These are phyloP conservation scores for Arthroderma sp. DNA, from an alignment of 2,329 filamentous ascomycete genomes.

Conservation along the genomic window DNA sequence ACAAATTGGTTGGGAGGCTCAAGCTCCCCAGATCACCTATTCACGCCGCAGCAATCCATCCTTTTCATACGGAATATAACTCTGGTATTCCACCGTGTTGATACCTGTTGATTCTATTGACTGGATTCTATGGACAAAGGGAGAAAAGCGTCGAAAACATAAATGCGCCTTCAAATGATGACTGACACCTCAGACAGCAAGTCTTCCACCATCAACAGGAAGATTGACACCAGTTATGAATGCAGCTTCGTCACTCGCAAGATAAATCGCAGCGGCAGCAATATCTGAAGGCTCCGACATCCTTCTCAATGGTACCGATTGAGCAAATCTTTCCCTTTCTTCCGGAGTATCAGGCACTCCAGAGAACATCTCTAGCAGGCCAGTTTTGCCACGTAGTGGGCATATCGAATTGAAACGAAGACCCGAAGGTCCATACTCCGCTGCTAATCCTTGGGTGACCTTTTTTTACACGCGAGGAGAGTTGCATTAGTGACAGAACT, in stretches of 20 bases:
- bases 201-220: constrained; percentile 46
- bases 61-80: too few species aligned
- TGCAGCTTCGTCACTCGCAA: constrained; percentile 56
- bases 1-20: too few species aligned
- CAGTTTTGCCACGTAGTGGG: constrained; percentile 11
- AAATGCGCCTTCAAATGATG: too few species aligned
- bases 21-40: too few species aligned
- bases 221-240: constrained; percentile 61
- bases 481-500: not conserved
- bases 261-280: constrained; percentile 55
- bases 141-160: too few species aligned
- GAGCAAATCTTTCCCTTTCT: constrained; percentile 3
- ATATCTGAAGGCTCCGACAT: constrained; percentile 43
- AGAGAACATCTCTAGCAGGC: constrained; percentile 7
- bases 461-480: constrained; percentile 1
- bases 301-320: constrained; percentile 14
- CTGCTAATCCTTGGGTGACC: constrained; percentile 8
- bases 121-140: too few species aligned
- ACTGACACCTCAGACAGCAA: constrained; percentile 2
- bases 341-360: constrained; percentile 7
- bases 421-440: constrained; percentile 8
- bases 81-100: too few species aligned
- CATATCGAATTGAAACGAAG: constrained; percentile 12
- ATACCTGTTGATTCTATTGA: too few species aligned
- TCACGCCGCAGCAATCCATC: too few species aligned